Base-by-base conservation (phyloP, 2,329 filamentous ascomycete genomes). In the Chalaropsis thielavioides region DNA sequence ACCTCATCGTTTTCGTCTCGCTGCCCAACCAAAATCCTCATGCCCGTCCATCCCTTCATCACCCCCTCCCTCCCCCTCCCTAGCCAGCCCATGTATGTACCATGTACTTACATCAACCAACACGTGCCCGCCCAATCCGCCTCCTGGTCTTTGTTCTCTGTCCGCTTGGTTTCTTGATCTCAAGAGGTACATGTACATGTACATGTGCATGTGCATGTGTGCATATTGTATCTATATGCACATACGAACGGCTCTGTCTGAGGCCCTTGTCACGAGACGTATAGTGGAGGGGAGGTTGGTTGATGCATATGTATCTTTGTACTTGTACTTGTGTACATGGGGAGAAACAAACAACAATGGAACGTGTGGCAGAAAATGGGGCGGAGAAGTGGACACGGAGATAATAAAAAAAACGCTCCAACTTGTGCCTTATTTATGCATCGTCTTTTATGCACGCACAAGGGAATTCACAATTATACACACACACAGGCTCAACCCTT, bases 1-100 rank as follows among this genome's bases (percentile, higher is more conserved):
- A 22, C 46, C 13, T 4, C 51, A 35, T 56, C 22, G 31, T n/a
- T 56, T 56, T 51, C 31, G 51, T 56, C 51, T 56, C 51, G 51
- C 51, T 56, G 51, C 51, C 51, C 24, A 56, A 56, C 51, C 51
- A 56, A 49, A 56, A 56, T 56, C 51, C 51, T 56, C 10, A 56
- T 56, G 22, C 51, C 22, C 22, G 22, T 19, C 22, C 24, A 35
- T 56, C 49, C 49, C 51, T 56, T 56, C 7, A 3, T n/a, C 41
- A 13, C 41, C 17, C 40, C 40, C 40, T 41, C 15, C 40, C 40
- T 10, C 8, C 40, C 8, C 15, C 8, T 15, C 15, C 15, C 8
- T 41, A 41, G 8, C 46, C 19, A 49, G 46, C 19, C 46, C n/a
- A 49, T 19, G 19, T n/a, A 24, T 49, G 44, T 49, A 49, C 44